Conservation (phyloP, 2,329 filamentous ascomycete species). For the Pseudopithomyces maydicus region DNA sequence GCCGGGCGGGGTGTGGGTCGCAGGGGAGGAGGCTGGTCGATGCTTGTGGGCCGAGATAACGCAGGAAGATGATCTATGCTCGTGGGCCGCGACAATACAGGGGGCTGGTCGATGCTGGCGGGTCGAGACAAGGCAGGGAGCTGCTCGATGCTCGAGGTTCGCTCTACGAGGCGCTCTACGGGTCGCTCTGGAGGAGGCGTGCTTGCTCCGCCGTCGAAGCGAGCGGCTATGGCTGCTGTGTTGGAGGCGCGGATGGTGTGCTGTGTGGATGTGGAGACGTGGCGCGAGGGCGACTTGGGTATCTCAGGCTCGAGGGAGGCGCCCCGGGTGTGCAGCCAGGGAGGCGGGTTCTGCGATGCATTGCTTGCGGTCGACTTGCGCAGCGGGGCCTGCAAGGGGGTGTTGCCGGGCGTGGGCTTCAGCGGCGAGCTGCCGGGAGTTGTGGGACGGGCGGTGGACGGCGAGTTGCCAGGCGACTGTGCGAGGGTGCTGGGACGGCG, state of each 20-base stretch:
- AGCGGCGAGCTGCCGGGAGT: constrained; percentile 49
- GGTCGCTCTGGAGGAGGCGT: constrained; percentile 31
- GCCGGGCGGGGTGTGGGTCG: constrained; percentile 29
- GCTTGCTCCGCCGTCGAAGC: constrained; percentile 43
- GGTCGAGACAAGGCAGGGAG: neutral
- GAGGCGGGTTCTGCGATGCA: constrained; percentile 38
- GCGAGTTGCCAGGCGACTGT: constrained; percentile 38
- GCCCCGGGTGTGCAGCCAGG: constrained; percentile 42
- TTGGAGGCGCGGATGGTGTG: constrained; percentile 28
- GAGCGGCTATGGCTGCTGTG: constrained; percentile 39
- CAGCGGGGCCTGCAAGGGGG: constrained; percentile 33
- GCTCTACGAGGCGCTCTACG: constrained; percentile 22
- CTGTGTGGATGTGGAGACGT: constrained; percentile 23
- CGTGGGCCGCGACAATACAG: neutral
- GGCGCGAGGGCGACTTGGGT: constrained; percentile 36
- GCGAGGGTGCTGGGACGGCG: constrained; percentile 47
- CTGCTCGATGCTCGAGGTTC: constrained; percentile 48
- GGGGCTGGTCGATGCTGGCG: neutral
- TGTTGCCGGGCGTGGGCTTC: constrained; percentile 38
- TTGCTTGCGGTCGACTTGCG: constrained; percentile 42
- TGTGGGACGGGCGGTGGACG: constrained; percentile 45
- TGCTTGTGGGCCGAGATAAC: neutral
- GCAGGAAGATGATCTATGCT: constrained; percentile 1
- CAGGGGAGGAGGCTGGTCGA: constrained; percentile 8
- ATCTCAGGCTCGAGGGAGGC: constrained; percentile 33